These are phyloP conservation scores for Clitocybe nebularis DNA, from an alignment of 1,284 basidiomycete genomes.

Conservation along the genomic window DNA sequence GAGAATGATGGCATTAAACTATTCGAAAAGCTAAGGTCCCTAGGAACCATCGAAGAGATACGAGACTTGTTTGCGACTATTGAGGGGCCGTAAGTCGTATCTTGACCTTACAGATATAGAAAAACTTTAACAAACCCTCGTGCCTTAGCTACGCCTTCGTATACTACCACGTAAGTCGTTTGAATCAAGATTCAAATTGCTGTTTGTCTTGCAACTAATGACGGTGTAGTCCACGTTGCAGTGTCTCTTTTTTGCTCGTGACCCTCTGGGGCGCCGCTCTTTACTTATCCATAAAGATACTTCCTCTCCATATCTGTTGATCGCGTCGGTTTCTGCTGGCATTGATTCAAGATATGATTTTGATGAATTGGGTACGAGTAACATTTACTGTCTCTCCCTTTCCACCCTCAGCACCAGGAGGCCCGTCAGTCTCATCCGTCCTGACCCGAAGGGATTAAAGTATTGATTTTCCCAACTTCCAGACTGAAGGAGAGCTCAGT, in stretches of 20 bases:
- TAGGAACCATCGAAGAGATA: conserved; percentile 40
- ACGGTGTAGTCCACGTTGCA: conserved; percentile 36
- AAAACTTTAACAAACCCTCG: conserved; percentile 9
- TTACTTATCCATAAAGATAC: conserved; percentile 68
- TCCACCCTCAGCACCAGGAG: background rate
- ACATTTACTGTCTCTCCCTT: conserved; percentile 54
- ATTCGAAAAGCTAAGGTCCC: conserved; percentile 45
- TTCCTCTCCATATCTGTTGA: conserved; percentile 48
- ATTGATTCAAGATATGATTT: conserved; percentile 38
- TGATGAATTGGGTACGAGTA: conserved; percentile 61
- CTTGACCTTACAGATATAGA: background rate
- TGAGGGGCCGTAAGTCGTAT: conserved; percentile 80
- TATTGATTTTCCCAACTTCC: too few relatives aligned
- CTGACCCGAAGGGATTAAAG: too few relatives aligned
- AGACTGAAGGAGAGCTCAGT: too few relatives aligned
- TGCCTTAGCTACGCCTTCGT: conserved; percentile 77
- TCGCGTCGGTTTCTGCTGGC: conserved; percentile 67
- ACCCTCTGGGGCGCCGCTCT: conserved; percentile 90
- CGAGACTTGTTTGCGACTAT: conserved; percentile 54
- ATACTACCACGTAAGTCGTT: conserved; percentile 68
- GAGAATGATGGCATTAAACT: conserved; percentile 82
- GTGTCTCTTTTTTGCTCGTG: conserved; percentile 76
- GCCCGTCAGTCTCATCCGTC: background rate
- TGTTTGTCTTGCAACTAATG: conserved; percentile 6
- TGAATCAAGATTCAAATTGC: conserved; percentile 1